phyloP scores from a whole-genome alignment of 768 basidiomycete species.

The Pleurotus tuoliensis region DNA sequence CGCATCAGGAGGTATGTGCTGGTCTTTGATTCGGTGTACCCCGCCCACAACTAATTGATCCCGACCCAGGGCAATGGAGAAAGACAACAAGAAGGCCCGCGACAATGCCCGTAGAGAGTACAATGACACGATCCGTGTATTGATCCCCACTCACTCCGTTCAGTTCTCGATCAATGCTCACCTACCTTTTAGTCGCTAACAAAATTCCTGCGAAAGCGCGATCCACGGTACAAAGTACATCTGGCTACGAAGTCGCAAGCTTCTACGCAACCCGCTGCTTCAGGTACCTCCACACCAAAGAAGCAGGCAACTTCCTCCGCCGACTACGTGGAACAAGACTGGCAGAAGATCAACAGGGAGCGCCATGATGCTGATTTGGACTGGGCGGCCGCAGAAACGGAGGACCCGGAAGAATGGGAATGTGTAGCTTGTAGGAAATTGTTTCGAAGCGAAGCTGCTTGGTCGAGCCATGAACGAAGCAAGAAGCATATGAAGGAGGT shows the following conservation, averaged over 20 bases:
- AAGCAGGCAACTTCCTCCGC: slow-evolving; percentile 28
- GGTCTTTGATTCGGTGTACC: neutral
- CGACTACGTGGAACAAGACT: slow-evolving; percentile 78
- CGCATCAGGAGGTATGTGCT: slow-evolving; percentile 63
- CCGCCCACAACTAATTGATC: neutral
- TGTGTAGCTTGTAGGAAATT: slow-evolving; percentile 92
- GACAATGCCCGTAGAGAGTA: slow-evolving; percentile 88
- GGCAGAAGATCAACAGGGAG: slow-evolving; percentile 65
- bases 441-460: slow-evolving; percentile 89
- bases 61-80: slow-evolving; percentile 76
- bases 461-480: slow-evolving; percentile 95
- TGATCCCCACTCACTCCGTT: slow-evolving; percentile 16
- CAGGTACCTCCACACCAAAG: slow-evolving; percentile 28
- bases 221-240: slow-evolving; percentile 79
- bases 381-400: slow-evolving; percentile 70
- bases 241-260: slow-evolving; percentile 42
- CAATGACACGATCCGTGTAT: slow-evolving; percentile 84
- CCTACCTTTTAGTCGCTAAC: slow-evolving; percentile 53
- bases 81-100: slow-evolving; percentile 89
- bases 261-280: slow-evolving; percentile 23
- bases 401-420: slow-evolving; percentile 81
- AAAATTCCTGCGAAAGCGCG: slow-evolving; percentile 78
- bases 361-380: slow-evolving; percentile 55
- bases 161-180: neutral
- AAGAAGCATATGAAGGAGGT: slow-evolving; percentile 91